Percentiles rank a stretch among this genome's conserved stretches.
Evolutionary conservation across 257 asterid species (phyloP).

Genomic region (Hygrophila difformis): DNA sequence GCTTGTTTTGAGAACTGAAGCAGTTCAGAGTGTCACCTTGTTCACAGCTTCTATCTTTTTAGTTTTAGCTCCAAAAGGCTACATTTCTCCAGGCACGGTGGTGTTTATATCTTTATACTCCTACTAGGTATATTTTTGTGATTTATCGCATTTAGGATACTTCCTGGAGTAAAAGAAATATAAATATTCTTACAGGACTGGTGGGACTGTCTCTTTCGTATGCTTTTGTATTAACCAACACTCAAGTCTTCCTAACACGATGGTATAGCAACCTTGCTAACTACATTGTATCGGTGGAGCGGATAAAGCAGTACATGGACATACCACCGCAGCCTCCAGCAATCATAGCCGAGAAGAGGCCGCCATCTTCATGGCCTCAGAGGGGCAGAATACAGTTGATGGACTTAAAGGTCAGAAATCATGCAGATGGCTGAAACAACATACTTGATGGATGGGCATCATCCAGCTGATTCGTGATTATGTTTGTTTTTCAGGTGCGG

Average conservation of each 20-base stretch:
- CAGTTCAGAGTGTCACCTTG: conserved; percentile 57
- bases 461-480: too few relatives aligned
- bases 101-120: too few relatives aligned
- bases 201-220: conserved; percentile 76
- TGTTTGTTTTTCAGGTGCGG: conserved; percentile 35
- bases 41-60: conserved; percentile 50
- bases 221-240: conserved; percentile 42
- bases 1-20: conserved; percentile 65
- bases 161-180: too few relatives aligned
- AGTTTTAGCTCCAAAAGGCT: conserved; percentile 39
- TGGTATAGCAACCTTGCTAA: conserved; percentile 61
- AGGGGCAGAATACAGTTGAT: conserved; percentile 51
- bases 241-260: conserved; percentile 51
- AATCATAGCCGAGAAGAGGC: conserved; percentile 40
- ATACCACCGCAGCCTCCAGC: conserved; percentile 65
- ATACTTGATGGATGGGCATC: too few relatives aligned
- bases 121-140: too few relatives aligned
- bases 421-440: too few relatives aligned
- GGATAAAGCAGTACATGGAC: conserved; percentile 71
- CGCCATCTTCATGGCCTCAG: conserved; percentile 60
- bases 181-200: conserved; percentile 34
- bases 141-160: too few relatives aligned
- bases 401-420: conserved; percentile 43
- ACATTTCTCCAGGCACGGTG: conserved; percentile 59
- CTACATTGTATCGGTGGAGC: conserved; percentile 57